A percentile compares a stretch with the other conserved stretches of the same genome.
These are phyloP conservation scores for Eutrema japonicum DNA, from an alignment of 345 rosid species.

Conservation along the genomic window DNA sequence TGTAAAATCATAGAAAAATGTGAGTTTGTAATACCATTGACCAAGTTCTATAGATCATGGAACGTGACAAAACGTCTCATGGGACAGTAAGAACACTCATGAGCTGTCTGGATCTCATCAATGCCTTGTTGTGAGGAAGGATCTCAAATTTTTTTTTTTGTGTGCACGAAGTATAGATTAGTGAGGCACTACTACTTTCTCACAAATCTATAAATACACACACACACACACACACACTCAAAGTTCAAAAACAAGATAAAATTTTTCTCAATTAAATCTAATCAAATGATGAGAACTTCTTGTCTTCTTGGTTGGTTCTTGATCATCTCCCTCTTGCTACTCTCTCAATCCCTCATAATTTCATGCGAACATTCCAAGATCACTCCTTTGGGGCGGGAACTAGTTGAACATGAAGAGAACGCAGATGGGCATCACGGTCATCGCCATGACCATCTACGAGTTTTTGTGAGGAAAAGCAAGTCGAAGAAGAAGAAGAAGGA, in stretches of 20 bases:
- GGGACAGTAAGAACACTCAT: not conserved
- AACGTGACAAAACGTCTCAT: constrained; percentile 22
- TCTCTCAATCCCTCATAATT: constrained; percentile 30
- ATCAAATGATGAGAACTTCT: constrained; percentile 23
- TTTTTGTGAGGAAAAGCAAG: constrained; percentile 28
- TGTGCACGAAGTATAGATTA: constrained; percentile 27
- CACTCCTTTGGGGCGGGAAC: constrained; percentile 27
- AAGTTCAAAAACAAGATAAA: not conserved
- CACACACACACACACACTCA: not conserved
- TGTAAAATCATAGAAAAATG: not conserved
- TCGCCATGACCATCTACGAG: constrained; percentile 39
- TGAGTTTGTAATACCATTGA: constrained; percentile 1
- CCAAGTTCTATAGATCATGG: not conserved
- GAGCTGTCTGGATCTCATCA: constrained; percentile 22
- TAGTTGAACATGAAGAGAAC: constrained; percentile 36
- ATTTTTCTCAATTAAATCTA: not conserved
- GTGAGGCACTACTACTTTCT: constrained; percentile 1
- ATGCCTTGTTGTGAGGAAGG: constrained; percentile 11
- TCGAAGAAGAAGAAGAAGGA: constrained; percentile 37
- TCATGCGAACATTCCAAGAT: constrained; percentile 15
- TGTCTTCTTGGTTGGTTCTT: constrained; percentile 40
- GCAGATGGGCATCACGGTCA: constrained; percentile 14
- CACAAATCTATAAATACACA: constrained; percentile 23
- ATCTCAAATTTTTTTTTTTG: not conserved
- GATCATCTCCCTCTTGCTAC: constrained; percentile 35